Conservation (phyloP, 2,329 filamentous ascomycete species). For the Zymoseptoria ardabiliae region DNA sequence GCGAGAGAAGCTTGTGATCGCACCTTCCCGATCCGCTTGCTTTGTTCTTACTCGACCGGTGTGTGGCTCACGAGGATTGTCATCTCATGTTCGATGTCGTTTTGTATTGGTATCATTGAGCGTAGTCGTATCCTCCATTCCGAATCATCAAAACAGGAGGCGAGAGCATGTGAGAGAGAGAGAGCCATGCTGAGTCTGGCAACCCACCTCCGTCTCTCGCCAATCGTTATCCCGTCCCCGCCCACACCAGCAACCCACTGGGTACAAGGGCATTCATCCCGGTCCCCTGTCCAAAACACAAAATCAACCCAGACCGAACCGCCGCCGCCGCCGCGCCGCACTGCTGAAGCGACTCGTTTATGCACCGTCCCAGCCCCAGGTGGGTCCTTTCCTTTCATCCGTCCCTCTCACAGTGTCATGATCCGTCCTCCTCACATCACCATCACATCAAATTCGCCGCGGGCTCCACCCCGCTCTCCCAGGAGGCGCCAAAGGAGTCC, state of each 20-base stretch:
- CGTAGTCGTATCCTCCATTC: not conserved
- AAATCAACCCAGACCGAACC: not conserved
- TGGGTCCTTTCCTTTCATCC: not conserved
- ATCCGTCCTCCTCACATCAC: not conserved
- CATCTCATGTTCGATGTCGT: not conserved
- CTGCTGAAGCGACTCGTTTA: not conserved
- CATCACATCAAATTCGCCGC: conserved; percentile 2
- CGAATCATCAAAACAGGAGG: not conserved
- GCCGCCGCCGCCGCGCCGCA: not conserved
- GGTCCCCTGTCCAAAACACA: not conserved
- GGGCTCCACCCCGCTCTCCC: conserved; percentile 16
- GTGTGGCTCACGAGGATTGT: not conserved
- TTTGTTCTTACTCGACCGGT: not conserved
- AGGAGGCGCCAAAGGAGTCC: conserved; percentile 15
- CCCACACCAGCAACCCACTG: not conserved
- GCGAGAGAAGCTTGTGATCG: not conserved
- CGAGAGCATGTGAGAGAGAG: not conserved
- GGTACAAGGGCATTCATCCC: not conserved
- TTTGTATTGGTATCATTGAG: not conserved
- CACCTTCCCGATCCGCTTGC: not conserved
- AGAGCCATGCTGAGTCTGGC: not conserved
- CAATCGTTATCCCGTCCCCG: not conserved
- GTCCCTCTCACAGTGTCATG: no score
- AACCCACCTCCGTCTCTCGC: not conserved
- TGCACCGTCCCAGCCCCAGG: not conserved